phyloP scores from a whole-genome alignment of 345 rosid species.

The Citrus inodora region DNA sequence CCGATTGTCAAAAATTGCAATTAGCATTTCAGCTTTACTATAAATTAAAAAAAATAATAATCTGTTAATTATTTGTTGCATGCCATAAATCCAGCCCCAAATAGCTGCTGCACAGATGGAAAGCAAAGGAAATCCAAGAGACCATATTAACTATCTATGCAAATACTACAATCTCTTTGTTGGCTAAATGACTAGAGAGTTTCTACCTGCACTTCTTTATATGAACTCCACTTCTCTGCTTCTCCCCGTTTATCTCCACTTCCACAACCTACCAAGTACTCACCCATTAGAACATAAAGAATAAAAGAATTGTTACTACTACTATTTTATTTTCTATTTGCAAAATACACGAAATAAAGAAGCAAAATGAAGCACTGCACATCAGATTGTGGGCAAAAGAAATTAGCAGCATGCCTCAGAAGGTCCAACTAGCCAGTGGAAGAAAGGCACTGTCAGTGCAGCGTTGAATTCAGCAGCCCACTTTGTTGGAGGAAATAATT shows the following conservation, averaged over 20 bases:
- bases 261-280: conserved; percentile 52
- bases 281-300: neutral
- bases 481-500: conserved; percentile 86
- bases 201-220: conserved; percentile 76
- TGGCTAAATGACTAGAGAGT: neutral
- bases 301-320: neutral
- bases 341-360: neutral
- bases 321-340: neutral
- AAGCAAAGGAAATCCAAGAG: neutral
- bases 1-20: conserved; percentile 5
- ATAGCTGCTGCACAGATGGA: neutral
- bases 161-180: neutral
- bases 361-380: neutral
- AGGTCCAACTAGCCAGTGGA: conserved; percentile 95
- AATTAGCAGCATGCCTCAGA: conserved; percentile 52
- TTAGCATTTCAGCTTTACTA: neutral
- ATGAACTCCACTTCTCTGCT: conserved; percentile 89
- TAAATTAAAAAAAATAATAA: neutral
- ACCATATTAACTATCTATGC: neutral
- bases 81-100: neutral
- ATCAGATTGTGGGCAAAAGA: neutral
- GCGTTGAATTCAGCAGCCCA: conserved; percentile 99
- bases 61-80: neutral
- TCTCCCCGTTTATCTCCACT: conserved; percentile 79
- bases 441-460: conserved; percentile 87